Conservation (phyloP, 2,329 filamentous ascomycete species). For the Metarhizium humberi region DNA sequence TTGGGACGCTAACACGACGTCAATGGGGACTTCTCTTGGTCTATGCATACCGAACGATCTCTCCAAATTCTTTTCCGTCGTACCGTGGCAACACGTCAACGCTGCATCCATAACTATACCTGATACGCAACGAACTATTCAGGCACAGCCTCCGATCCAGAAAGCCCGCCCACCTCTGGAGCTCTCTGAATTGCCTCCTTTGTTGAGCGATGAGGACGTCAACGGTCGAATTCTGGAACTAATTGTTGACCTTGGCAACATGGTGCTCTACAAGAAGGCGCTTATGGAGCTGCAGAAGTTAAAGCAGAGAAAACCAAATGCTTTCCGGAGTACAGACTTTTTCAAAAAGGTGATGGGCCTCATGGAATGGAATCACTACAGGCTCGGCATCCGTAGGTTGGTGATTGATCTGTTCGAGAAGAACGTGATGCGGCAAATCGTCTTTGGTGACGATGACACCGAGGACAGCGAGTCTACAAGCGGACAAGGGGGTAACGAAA, state of each 20-base stretch:
- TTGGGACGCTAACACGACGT: constrained; percentile 86
- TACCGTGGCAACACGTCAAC: constrained; percentile 47
- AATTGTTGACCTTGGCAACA: constrained; percentile 83
- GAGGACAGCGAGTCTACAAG: constrained; percentile 56
- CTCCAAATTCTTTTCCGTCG: constrained; percentile 65
- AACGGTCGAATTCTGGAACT: constrained; percentile 77
- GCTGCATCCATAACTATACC: constrained; percentile 37
- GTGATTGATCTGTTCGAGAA: constrained; percentile 94
- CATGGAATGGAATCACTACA: constrained; percentile 82
- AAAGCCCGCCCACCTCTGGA: constrained; percentile 33
- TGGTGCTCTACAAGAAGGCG: constrained; percentile 82
- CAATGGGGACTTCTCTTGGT: constrained; percentile 72
- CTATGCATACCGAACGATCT: constrained; percentile 79
- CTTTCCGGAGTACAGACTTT: constrained; percentile 66
- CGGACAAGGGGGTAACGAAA: constrained; percentile 43
- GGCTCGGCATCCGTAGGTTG: constrained; percentile 77
- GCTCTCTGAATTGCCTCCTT: constrained; percentile 28
- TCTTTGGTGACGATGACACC: constrained; percentile 62
- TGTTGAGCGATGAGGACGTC: constrained; percentile 51
- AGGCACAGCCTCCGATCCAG: constrained; percentile 31
- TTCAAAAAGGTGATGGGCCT: constrained; percentile 81
- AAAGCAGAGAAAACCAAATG: constrained; percentile 62
- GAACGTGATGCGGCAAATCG: constrained; percentile 72
- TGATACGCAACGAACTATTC: constrained; percentile 43
- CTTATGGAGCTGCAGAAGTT: constrained; percentile 73